phyloP scores from a whole-genome alignment of 2,329 filamentous ascomycete species.

The Westerdykella aurantiaca region DNA sequence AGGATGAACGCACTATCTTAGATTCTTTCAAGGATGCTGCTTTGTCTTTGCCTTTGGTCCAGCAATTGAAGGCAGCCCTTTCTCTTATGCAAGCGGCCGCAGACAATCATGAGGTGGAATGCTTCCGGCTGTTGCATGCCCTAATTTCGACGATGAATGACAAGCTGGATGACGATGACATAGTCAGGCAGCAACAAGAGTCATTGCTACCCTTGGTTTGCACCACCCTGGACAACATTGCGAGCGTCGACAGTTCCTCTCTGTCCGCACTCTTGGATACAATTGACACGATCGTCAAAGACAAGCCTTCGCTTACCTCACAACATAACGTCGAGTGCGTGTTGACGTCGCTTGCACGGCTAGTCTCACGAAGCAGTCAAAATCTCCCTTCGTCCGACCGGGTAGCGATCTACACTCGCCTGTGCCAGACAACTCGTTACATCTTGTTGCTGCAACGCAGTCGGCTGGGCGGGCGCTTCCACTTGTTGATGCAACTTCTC shows the following conservation, averaged over 20 bases:
- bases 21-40: constrained; percentile 14
- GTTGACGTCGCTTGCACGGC: constrained; percentile 32
- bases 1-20: constrained; percentile 5
- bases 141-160: constrained; percentile 28
- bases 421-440: constrained; percentile 50
- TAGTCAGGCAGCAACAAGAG: constrained; percentile 22
- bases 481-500: constrained; percentile 52
- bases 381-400: constrained; percentile 19
- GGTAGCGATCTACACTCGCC: constrained; percentile 47
- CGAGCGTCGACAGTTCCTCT: constrained; percentile 43
- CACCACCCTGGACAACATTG: constrained; percentile 39
- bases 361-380: constrained; percentile 30
- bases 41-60: constrained; percentile 8
- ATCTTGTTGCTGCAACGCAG: constrained; percentile 54
- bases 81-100: constrained; percentile 10
- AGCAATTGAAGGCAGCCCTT: constrained; percentile 19
- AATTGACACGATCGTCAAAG: constrained; percentile 41
- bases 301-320: constrained; percentile 37
- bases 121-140: constrained; percentile 20
- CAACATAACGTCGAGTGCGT: constrained; percentile 42
- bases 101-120: constrained; percentile 6
- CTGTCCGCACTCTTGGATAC: constrained; percentile 48
- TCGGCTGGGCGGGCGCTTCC: constrained; percentile 55
- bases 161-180: constrained; percentile 14
- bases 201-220: constrained; percentile 24